Evolutionary conservation across 441 rosid genomes (phyloP).

Genomic region (Raphanus hybrid): DNA sequence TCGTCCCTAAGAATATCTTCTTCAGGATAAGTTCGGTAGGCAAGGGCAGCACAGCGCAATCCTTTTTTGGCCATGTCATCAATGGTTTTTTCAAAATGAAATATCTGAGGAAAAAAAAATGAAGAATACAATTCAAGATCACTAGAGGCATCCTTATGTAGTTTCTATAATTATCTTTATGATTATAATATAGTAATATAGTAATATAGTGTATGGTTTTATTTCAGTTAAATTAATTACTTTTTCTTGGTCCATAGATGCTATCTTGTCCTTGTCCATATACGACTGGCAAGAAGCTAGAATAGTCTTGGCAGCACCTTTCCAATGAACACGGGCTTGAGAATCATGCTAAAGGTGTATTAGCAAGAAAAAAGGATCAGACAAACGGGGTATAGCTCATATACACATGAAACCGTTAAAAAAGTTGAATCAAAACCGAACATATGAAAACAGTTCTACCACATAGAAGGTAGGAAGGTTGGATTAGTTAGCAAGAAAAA

Average conservation of each 20-base stretch:
- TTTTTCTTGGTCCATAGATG: slow-evolving; percentile 9
- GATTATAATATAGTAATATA: neutral
- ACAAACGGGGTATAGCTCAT: neutral
- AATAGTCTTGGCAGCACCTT: neutral
- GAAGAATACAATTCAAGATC: neutral
- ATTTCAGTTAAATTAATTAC: neutral
- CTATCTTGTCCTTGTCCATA: slow-evolving; percentile 4
- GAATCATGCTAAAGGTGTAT: neutral
- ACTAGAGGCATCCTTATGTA: neutral
- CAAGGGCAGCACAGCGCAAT: slow-evolving; percentile 14
- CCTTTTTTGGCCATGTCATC: slow-evolving; percentile 7
- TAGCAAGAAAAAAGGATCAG: neutral
- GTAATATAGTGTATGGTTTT: neutral
- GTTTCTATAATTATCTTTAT: neutral
- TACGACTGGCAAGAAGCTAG: slow-evolving; percentile 6
- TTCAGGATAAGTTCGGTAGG: slow-evolving; percentile 1
- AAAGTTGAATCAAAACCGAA: neutral
- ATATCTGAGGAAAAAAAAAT: neutral
- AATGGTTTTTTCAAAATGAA: neutral
- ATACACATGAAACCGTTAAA: neutral
- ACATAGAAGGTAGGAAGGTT: neutral
- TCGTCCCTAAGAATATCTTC: slow-evolving; percentile 1
- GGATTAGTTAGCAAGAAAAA: neutral
- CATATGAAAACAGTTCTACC: neutral
- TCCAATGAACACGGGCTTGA: slow-evolving; percentile 11